Evolutionary conservation across 768 basidiomycete genomes (phyloP).

Genomic region (Mycena rebaudengoi): DNA sequence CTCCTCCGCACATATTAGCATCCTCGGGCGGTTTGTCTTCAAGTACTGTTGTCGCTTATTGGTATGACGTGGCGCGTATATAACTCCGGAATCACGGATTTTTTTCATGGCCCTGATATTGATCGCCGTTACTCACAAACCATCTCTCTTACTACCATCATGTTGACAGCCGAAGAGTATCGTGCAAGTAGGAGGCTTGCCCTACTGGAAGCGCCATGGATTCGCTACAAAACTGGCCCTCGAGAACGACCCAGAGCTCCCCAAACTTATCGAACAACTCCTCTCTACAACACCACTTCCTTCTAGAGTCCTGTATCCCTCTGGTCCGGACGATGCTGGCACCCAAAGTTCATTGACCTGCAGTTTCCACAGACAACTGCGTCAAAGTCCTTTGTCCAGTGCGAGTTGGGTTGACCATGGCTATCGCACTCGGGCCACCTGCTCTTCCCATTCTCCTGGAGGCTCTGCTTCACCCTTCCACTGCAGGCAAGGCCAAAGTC

Average conservation of each 20-base stretch:
- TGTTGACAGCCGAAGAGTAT: constrained; percentile 1
- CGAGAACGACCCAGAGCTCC: constrained; percentile 19
- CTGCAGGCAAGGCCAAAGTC: constrained; percentile 19
- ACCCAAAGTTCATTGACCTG: constrained; percentile 14
- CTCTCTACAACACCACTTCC: constrained; percentile 19
- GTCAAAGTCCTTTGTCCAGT: constrained; percentile 28
- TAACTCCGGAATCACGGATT: too few relatives aligned
- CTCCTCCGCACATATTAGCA: too few relatives aligned
- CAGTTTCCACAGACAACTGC: constrained; percentile 28
- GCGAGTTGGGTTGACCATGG: constrained; percentile 26
- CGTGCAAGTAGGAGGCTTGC: constrained; percentile 11
- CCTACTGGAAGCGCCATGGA: constrained; percentile 23
- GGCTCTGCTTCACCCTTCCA: constrained; percentile 26
- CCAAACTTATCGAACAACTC: constrained; percentile 20
- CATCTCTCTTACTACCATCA: neutral
- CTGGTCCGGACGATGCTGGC: neutral
- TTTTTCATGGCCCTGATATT: too few relatives aligned
- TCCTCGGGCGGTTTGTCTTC: too few relatives aligned
- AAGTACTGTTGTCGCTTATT: too few relatives aligned
- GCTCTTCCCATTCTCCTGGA: constrained; percentile 26
- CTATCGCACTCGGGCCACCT: constrained; percentile 17
- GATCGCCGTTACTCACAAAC: too few relatives aligned
- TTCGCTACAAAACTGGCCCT: constrained; percentile 21
- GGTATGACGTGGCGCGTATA: too few relatives aligned
- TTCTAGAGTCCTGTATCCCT: constrained; percentile 12